Percentiles rank a stretch among this genome's conserved stretches.
These are phyloP conservation scores for Rhododendron simsii DNA, from an alignment of 148 eudicot species.

Conservation along the genomic window DNA sequence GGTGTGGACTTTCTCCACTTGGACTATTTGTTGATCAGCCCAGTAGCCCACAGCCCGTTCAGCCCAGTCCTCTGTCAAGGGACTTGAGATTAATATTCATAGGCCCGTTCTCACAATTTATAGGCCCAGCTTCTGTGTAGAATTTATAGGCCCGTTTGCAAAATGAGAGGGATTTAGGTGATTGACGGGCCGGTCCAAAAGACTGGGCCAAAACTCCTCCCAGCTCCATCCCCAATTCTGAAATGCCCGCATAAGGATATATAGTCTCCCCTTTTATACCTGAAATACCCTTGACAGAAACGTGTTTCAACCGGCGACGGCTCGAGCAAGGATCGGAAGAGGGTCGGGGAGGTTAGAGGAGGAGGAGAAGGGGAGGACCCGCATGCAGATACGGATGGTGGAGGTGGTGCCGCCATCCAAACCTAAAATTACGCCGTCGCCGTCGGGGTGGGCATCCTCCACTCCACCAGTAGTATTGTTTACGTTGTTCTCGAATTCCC, in stretches of 20 bases:
- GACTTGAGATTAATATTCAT: neutral
- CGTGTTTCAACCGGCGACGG: slow-evolving; percentile 49
- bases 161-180: neutral
- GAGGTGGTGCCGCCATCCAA: slow-evolving; percentile 86
- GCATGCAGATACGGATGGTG: slow-evolving; percentile 66
- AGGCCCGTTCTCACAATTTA: too few relatives aligned
- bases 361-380: slow-evolving; percentile 27
- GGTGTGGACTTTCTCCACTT: neutral
- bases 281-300: too few relatives aligned
- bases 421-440: slow-evolving; percentile 49
- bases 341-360: slow-evolving; percentile 30
- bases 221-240: too few relatives aligned
- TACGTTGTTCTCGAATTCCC: slow-evolving; percentile 18
- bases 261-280: too few relatives aligned
- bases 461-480: neutral
- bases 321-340: slow-evolving; percentile 52
- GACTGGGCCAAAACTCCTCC: too few relatives aligned
- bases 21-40: neutral
- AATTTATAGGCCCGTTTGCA: neutral
- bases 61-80: neutral
- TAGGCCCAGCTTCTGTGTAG: neutral
- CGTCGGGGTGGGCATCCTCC: neutral
- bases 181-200: too few relatives aligned
- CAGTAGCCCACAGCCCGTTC: neutral
- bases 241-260: too few relatives aligned